A percentile compares a stretch with the other conserved stretches of the same genome.
These are phyloP conservation scores for Hymenoscyphus fructigenus DNA, from an alignment of 2,329 filamentous ascomycete genomes.

Conservation along the genomic window DNA sequence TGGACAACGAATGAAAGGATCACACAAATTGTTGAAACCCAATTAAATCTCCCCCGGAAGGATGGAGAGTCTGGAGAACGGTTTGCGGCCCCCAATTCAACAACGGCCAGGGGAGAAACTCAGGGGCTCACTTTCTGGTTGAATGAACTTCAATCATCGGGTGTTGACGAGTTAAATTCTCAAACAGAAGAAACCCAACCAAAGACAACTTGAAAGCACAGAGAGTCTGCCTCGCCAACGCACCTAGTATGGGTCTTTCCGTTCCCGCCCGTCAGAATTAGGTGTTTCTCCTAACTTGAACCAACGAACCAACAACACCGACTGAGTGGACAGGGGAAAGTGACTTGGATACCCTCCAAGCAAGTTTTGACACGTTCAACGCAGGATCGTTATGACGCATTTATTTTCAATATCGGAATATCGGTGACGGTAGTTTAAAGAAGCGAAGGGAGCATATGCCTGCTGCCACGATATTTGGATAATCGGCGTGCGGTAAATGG, in stretches of 20 bases:
- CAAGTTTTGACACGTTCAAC: neutral
- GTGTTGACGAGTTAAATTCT: neutral
- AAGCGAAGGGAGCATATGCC: conserved; percentile 6
- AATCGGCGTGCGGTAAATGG: neutral
- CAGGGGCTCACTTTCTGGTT: conserved; percentile 15
- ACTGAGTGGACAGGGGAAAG: conserved; percentile 8
- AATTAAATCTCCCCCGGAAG: conserved; percentile 11
- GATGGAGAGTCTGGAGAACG: conserved; percentile 4
- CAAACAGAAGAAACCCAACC: conserved; percentile 6
- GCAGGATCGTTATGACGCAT: conserved; percentile 15
- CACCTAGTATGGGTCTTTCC: conserved; percentile 14
- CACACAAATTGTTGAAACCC: neutral
- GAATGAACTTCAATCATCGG: conserved; percentile 9
- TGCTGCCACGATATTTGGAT: conserved; percentile 9
- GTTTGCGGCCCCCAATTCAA: conserved; percentile 8
- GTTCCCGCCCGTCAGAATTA: conserved; percentile 15
- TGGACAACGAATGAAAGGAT: conserved; percentile 3
- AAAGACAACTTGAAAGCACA: conserved; percentile 15
- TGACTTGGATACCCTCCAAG: conserved; percentile 12
- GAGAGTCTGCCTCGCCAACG: conserved; percentile 22
- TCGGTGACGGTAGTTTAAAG: conserved; percentile 7
- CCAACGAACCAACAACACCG: conserved; percentile 1
- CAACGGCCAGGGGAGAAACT: conserved; percentile 12
- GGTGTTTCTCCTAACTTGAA: neutral
- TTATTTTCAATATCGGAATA: conserved; percentile 9